phyloP scores from a whole-genome alignment of 768 basidiomycete species.

The Phlegmacium glaucopus region DNA sequence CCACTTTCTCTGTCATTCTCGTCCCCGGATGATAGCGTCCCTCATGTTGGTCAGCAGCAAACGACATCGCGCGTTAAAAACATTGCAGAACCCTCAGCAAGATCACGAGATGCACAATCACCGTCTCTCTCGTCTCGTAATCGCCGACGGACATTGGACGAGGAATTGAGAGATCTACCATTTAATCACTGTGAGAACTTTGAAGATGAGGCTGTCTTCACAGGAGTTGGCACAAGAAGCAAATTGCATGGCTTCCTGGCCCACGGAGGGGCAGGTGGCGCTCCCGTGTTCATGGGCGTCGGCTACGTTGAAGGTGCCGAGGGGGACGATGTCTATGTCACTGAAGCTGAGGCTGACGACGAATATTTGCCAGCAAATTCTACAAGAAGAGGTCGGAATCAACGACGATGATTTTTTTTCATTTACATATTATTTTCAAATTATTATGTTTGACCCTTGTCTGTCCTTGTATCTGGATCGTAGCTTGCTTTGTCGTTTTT shows the following conservation, averaged over 20 bases:
- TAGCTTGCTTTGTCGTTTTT: conserved; percentile 7
- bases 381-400: conserved; percentile 3
- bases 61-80: not conserved
- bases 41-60: not conserved
- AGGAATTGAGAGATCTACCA: conserved; percentile 55
- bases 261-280: conserved; percentile 71
- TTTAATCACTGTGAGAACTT: conserved; percentile 25
- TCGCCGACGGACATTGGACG: conserved; percentile 57
- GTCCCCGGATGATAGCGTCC: conserved; percentile 6
- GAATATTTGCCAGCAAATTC: conserved; percentile 16
- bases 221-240: conserved; percentile 53
- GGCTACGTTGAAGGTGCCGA: conserved; percentile 62
- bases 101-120: not conserved
- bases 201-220: conserved; percentile 44
- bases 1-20: conserved; percentile 30
- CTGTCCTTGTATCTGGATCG: not conserved
- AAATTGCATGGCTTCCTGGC: conserved; percentile 62
- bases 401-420: conserved; percentile 12
- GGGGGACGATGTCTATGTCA: conserved; percentile 25
- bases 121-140: conserved; percentile 10
- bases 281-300: conserved; percentile 66
- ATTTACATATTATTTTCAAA: conserved; percentile 1
- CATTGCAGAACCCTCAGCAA: not conserved
- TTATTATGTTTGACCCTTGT: conserved; percentile 1
- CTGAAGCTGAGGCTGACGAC: conserved; percentile 12